Percentiles rank a stretch among this genome's conserved stretches.
Conservation (phyloP, 1,284 basidiomycete genomes). For the Inonotus obliquus region DNA sequence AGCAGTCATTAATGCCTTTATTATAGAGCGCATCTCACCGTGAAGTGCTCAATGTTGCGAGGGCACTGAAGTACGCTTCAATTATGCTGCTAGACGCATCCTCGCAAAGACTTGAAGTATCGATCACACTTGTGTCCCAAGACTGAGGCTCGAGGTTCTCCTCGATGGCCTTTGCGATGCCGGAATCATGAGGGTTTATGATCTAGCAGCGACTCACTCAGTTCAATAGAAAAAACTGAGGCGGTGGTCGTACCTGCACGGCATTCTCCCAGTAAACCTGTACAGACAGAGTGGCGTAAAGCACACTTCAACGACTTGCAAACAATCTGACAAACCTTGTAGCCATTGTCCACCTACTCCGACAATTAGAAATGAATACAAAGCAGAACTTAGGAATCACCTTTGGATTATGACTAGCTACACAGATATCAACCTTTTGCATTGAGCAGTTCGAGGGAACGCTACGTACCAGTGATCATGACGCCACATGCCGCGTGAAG, state of each 20-base stretch:
- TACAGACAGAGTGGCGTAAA: neutral
- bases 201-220: conserved; percentile 43
- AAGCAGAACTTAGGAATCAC: conserved; percentile 30
- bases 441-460: neutral
- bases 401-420: conserved; percentile 84
- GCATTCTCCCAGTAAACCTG: conserved; percentile 85
- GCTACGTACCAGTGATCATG: conserved; percentile 75
- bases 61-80: conserved; percentile 50
- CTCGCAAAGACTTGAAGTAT: conserved; percentile 40
- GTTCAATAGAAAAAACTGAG: neutral
- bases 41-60: conserved; percentile 38
- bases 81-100: conserved; percentile 58
- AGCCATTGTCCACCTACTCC: conserved; percentile 75
- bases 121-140: conserved; percentile 38
- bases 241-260: conserved; percentile 51
- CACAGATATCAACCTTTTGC: neutral
- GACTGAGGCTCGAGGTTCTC: conserved; percentile 53
- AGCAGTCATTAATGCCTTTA: neutral
- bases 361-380: neutral
- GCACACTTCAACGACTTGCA: neutral
- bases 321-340: conserved; percentile 49
- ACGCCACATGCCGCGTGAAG: conserved; percentile 73
- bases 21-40: conserved; percentile 33
- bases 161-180: conserved; percentile 63
- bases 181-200: conserved; percentile 73